Evolutionary conservation across 306 rosid species (phyloP).

Genomic region (Prosopis cineraria): DNA sequence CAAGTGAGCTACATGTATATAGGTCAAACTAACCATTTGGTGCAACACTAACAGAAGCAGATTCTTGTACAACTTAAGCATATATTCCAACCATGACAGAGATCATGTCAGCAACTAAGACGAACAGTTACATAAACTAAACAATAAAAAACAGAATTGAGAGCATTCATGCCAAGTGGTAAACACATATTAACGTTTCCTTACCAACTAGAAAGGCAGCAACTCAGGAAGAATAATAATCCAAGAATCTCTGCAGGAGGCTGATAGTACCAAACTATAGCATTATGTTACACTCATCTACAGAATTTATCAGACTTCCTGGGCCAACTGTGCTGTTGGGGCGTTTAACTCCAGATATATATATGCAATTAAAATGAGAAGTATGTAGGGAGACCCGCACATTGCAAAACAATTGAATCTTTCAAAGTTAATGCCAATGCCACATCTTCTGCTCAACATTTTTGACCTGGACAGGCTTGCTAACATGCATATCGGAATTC

Average conservation of each 20-base stretch:
- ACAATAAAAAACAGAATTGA: conserved; percentile 42
- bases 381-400: conserved; percentile 54
- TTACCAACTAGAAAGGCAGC: conserved; percentile 99
- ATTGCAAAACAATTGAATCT: conserved; percentile 67
- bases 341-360: conserved; percentile 72
- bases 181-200: conserved; percentile 59
- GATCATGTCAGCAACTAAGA: conserved; percentile 54
- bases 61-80: conserved; percentile 58
- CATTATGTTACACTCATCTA: conserved; percentile 70
- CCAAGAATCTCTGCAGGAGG: conserved; percentile 95
- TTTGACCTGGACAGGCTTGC: conserved; percentile 57
- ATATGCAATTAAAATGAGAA: conserved; percentile 56
- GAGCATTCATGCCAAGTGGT: conserved; percentile 54
- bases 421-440: conserved; percentile 57
- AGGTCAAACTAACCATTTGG: conserved; percentile 77
- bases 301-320: conserved; percentile 76
- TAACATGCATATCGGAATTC: conserved; percentile 56
- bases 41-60: conserved; percentile 55
- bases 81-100: conserved; percentile 57
- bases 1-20: conserved; percentile 38
- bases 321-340: conserved; percentile 74
- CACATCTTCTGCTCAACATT: conserved; percentile 63
- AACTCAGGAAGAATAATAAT: conserved; percentile 91
- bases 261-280: conserved; percentile 87
- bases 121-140: conserved; percentile 37